A percentile compares a stretch with the other conserved stretches of the same genome.
Conservation (phyloP, 768 basidiomycete genomes). For the Mycena sanguinolenta region DNA sequence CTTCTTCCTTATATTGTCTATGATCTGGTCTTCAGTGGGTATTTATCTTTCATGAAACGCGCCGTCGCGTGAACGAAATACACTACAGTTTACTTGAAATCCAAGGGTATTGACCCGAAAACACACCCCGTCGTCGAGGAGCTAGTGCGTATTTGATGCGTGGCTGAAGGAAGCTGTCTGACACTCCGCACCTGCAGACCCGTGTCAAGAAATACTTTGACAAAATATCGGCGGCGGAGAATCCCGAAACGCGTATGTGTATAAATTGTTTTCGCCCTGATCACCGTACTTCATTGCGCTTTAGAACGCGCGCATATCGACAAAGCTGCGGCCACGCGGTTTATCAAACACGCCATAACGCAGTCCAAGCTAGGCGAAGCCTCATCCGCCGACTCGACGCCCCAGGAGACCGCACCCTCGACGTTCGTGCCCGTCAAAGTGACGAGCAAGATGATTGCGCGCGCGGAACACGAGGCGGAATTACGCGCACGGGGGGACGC, state of each 20-base stretch:
- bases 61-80: not conserved
- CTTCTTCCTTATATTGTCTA: constrained; percentile 86
- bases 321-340: constrained; percentile 83
- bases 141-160: constrained; percentile 57
- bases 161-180: too few species aligned
- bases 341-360: constrained; percentile 87
- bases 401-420: constrained; percentile 41
- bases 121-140: constrained; percentile 84
- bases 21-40: constrained; percentile 87
- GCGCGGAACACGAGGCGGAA: constrained; percentile 72
- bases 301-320: constrained; percentile 69
- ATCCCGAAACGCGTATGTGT: constrained; percentile 68
- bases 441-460: constrained; percentile 81
- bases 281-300: not conserved
- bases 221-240: constrained; percentile 84
- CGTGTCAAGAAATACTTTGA: constrained; percentile 85
- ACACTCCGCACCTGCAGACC: constrained; percentile 59
- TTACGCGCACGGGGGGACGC: constrained; percentile 63
- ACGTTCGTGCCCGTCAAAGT: constrained; percentile 64
- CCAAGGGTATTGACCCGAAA: constrained; percentile 83
- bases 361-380: constrained; percentile 63
- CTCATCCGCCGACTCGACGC: constrained; percentile 49
- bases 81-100: constrained; percentile 82
- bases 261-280: not conserved
- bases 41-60: not conserved